Evolutionary conservation across 495 filamentous ascomycete species (phyloP), one percentile per base, ranked within the genome.

Genomic region (Xylaria scruposa): DNA sequence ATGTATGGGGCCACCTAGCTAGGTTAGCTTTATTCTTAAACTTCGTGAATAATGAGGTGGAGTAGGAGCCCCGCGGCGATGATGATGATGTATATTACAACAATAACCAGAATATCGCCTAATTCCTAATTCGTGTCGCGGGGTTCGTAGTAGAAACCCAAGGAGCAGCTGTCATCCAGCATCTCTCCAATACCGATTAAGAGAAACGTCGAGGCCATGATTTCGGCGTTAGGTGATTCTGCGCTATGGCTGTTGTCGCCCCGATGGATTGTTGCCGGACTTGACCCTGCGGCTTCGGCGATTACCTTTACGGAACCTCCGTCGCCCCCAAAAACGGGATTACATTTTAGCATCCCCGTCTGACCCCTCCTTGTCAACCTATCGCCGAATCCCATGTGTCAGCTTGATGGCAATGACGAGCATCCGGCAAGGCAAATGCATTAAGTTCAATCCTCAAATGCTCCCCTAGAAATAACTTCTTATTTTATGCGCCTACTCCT

Each of bases 241-340:
- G 9, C 12, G 5, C n/a, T 29, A 21, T 44, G 17, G 38, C 60
- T 12, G 12, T 44, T 7, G 9, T 44, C 2, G 21, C 9, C 60
- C 59, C 21, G 36, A 66, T 46, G 9, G 1, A 21, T 49, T 19
- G 15, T n/a, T 24, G 26, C 61, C 61, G 61, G 63, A 47, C 62
- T 33, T 49, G 17, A 7, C 40, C 10, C 61, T 44, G 26, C 38
- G 7, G 44, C 31, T 66, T 51, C 63, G 62, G 62, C 62, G 42
- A 65, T 66, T 66, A 46, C 63, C 63, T 19, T 33, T 66, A 66
- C 51, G n/a, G 63, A 21, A 66, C 29, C 63, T 66, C 63, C 63
- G 63, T 17, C n/a, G 13, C 33, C 26, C 62, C 12, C 29, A 53
- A 66, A 31, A n/a, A 46, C 44, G 62, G 42, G 38, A 44, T 63